phyloP scores from a whole-genome alignment of 2,329 filamentous ascomycete species.

The Leptographium flavum region DNA sequence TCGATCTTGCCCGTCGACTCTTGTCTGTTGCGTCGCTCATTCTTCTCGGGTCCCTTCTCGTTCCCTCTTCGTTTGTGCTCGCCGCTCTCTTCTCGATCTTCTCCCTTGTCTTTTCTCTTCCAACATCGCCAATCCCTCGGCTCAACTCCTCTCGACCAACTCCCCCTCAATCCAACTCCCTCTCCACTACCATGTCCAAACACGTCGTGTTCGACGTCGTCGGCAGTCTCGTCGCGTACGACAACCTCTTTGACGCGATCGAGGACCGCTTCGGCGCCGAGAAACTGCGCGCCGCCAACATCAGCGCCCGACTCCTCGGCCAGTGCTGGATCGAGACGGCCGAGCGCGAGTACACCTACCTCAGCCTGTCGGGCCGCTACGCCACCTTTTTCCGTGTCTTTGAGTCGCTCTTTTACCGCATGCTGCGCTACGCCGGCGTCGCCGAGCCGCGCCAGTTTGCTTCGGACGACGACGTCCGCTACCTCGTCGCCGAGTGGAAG shows the following conservation, averaged over 20 bases:
- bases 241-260: slow-evolving; percentile 24
- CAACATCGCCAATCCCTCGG: too few species aligned
- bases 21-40: too few species aligned
- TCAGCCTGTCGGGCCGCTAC: slow-evolving; percentile 26
- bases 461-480: slow-evolving; percentile 23
- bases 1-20: too few species aligned
- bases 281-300: slow-evolving; percentile 19
- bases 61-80: too few species aligned
- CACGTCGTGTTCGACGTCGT: slow-evolving; percentile 33
- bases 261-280: slow-evolving; percentile 21
- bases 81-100: too few species aligned
- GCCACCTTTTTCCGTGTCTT: slow-evolving; percentile 24
- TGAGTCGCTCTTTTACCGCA: slow-evolving; percentile 27
- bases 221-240: slow-evolving; percentile 28
- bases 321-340: slow-evolving; percentile 28
- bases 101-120: too few species aligned
- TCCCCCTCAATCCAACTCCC: too few species aligned
- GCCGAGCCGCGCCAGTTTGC: slow-evolving; percentile 22
- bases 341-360: slow-evolving; percentile 31
- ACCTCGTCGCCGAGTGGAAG: slow-evolving; percentile 21
- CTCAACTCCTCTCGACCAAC: too few species aligned
- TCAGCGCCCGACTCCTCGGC: slow-evolving; percentile 25
- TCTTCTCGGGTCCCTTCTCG: too few species aligned
- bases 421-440: slow-evolving; percentile 24
- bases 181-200: slow-evolving; percentile 13